Evolutionary conservation across 257 asterid genomes (phyloP).

Genomic region (Plantago major): DNA sequence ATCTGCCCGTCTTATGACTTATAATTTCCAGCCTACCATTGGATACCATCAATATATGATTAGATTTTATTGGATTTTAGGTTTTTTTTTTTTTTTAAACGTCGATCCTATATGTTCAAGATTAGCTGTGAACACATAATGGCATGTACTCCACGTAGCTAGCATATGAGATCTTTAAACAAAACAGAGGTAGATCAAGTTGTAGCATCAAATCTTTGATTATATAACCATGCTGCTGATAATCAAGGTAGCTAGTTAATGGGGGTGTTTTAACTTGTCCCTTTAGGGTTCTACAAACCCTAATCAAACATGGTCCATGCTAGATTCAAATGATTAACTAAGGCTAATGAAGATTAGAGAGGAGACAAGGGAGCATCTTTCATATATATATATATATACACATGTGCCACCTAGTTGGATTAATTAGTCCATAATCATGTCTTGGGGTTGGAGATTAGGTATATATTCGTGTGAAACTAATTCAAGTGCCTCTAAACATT

Average conservation of each 20-base stretch:
- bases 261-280: constrained; percentile 21
- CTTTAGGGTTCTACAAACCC: constrained; percentile 38
- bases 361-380: constrained; percentile 41
- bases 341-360: constrained; percentile 15
- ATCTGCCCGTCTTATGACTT: too few relatives aligned
- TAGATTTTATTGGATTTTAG: too few relatives aligned
- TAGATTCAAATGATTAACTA: constrained; percentile 19
- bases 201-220: too few relatives aligned
- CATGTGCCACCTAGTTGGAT: constrained; percentile 33
- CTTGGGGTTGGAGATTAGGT: constrained; percentile 16
- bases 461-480: not conserved
- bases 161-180: too few relatives aligned
- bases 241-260: constrained; percentile 4
- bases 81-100: too few relatives aligned
- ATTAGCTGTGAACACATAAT: too few relatives aligned
- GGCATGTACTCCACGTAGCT: too few relatives aligned
- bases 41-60: too few relatives aligned
- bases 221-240: too few relatives aligned
- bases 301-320: constrained; percentile 41
- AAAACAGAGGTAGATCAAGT: too few relatives aligned
- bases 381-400: constrained; percentile 25
- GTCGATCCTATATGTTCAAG: too few relatives aligned
- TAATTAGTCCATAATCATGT: not conserved
- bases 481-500: constrained; percentile 16
- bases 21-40: too few relatives aligned